Evolutionary conservation across 352 stramenopile species (phyloP), one percentile per base, ranked within the genome.

Genomic region (Salisapilia sapeloensis): DNA sequence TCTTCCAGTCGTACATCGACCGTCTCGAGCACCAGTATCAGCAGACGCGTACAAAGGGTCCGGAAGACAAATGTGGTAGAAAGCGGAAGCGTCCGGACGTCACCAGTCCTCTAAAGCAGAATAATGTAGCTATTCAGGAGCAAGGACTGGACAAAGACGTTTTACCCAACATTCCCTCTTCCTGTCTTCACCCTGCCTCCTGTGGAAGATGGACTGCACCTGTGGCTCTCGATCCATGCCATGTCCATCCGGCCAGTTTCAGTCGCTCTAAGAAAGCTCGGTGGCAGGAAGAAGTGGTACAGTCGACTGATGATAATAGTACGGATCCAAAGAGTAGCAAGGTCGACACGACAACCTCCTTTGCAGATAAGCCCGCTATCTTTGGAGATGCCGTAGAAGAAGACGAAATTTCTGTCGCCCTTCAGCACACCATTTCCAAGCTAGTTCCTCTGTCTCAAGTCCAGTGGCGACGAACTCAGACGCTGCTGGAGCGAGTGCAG

Each of bases 401-500:
- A n/a, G 75, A 91, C 38, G 75, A 85, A 43, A 61, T 91, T 10
- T 76, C 62, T 10, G 46, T 29, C 17, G 46, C 50, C 14, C 46
- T 91, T 3, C 36, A 55, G 23, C 41, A 53, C 24, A 85, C 69
- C 3, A 29, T 80, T 4, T 42, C 45, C 24, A 62, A 65, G 17
- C 43, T 87, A 0, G 38, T 85, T 10, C 47, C 60, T 13, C 38
- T 87, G 6, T 80, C 71, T 9, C 60, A 75, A 20, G 45, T 53
- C 12, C 87, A 87, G 43, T 91, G 75, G 75, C 54, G 56, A 4
- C 50, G 40, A n/a, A 41, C 59, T 7, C 69, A 83, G 42, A 55
- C 53, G 0, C 36, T 85, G 10, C 61, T 67, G 21, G 69, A 84
- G 35, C 56, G 69, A 18, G 51, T 62, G 36, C 40, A 53, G 6